Conservation (phyloP, 1,284 basidiomycete genomes). For the Puccinia polysora region DNA sequence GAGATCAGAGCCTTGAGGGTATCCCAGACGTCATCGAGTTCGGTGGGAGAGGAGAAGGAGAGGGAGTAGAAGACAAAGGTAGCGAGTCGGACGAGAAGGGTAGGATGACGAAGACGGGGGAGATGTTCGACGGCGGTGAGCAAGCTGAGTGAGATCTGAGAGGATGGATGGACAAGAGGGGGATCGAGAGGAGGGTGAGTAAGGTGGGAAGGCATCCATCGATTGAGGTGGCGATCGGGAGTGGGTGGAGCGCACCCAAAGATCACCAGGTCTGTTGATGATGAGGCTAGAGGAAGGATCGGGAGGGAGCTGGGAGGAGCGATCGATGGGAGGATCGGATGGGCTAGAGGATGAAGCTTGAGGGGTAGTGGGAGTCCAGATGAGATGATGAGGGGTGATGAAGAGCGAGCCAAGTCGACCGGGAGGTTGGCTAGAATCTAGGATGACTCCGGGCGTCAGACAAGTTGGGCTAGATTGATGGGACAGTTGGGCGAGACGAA, state of each 20-base stretch:
- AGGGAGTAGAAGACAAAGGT: constrained; percentile 39
- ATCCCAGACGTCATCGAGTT: constrained; percentile 40
- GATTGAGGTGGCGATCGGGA: too few relatives aligned
- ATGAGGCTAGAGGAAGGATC: not conserved
- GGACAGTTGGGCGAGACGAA: constrained; percentile 22
- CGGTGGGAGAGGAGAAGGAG: constrained; percentile 7
- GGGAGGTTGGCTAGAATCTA: not conserved
- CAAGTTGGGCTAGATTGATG: constrained; percentile 5
- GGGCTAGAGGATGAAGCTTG: not conserved
- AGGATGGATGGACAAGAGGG: constrained; percentile 8
- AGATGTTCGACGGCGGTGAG: constrained; percentile 38
- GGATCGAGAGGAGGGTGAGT: too few relatives aligned
- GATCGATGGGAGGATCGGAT: not conserved
- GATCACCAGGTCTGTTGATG: constrained; percentile 3
- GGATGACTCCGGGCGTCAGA: not conserved
- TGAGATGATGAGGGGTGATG: constrained; percentile 36
- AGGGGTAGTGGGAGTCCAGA: constrained; percentile 13
- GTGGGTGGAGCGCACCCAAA: constrained; percentile 36
- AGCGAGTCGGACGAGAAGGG: constrained; percentile 28
- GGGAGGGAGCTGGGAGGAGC: not conserved
- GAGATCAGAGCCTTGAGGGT: constrained; percentile 33
- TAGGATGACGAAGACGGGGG: constrained; percentile 20
- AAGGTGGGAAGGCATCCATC: too few relatives aligned
- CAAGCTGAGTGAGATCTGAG: constrained; percentile 26
- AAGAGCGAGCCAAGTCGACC: constrained; percentile 21